Evolutionary conservation across 768 basidiomycete genomes (phyloP).

Genomic region (Thelephora ganbajun): DNA sequence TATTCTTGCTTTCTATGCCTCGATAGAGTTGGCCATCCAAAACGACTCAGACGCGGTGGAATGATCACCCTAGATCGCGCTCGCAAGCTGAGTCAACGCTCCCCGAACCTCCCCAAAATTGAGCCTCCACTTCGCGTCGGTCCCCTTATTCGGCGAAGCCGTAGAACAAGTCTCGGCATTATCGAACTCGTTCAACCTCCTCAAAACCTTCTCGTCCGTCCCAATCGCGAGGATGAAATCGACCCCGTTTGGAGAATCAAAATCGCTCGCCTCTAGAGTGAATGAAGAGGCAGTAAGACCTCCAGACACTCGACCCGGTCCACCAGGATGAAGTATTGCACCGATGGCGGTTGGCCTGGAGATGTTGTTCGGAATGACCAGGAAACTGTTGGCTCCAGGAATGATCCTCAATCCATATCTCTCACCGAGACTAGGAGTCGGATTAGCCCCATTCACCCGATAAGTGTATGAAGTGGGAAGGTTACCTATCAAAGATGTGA

Average conservation of each 20-base stretch:
- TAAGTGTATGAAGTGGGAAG: neutral
- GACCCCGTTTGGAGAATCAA: slow-evolving; percentile 25
- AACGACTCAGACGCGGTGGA: too few relatives aligned
- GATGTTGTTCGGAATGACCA: slow-evolving; percentile 71
- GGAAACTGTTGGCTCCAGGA: slow-evolving; percentile 66
- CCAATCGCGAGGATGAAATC: slow-evolving; percentile 55
- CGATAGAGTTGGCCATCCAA: too few relatives aligned
- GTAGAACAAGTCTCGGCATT: slow-evolving; percentile 61
- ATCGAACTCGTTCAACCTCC: slow-evolving; percentile 63
- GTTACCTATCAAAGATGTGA: slow-evolving; percentile 70
- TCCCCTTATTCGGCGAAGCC: slow-evolving; percentile 50
- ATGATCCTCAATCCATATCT: slow-evolving; percentile 75
- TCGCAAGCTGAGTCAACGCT: slow-evolving; percentile 21
- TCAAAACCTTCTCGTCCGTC: slow-evolving; percentile 66
- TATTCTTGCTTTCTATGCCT: too few relatives aligned
- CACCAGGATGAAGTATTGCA: slow-evolving; percentile 59
- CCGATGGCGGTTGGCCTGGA: slow-evolving; percentile 76
- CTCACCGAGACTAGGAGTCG: slow-evolving; percentile 50
- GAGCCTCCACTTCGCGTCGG: slow-evolving; percentile 63
- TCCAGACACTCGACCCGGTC: slow-evolving; percentile 26
- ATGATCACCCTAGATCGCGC: neutral
- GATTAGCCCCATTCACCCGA: neutral
- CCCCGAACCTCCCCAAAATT: slow-evolving; percentile 21
- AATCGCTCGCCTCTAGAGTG: slow-evolving; percentile 22
- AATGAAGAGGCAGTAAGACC: slow-evolving; percentile 27